Evolutionary conservation across 176 grass and related monocot species (phyloP).

Genomic region (Rhynchospora breviuscula): DNA sequence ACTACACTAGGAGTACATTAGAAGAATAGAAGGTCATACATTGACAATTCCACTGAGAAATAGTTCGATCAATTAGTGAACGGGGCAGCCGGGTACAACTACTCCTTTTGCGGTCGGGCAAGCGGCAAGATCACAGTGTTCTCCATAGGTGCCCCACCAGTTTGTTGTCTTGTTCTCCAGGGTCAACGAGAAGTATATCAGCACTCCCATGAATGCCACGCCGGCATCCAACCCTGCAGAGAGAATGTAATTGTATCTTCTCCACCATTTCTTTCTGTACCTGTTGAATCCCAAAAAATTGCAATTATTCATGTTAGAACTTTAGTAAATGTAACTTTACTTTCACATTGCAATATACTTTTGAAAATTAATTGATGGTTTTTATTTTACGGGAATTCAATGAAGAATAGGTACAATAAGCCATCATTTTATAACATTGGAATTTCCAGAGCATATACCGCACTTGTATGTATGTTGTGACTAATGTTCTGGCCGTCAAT

Average conservation of each 20-base stretch:
- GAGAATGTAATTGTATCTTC: slow-evolving; percentile 93
- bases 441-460: no score
- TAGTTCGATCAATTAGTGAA: slow-evolving; percentile 24
- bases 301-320: background rate
- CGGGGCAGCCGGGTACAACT: slow-evolving; percentile 48
- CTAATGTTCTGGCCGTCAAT: background rate
- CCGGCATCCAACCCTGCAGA: slow-evolving; percentile 77
- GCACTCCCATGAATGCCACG: slow-evolving; percentile 78
- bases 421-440: no score
- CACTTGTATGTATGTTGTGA: no score
- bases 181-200: slow-evolving; percentile 60
- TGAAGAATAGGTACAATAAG: no score
- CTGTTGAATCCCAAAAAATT: background rate
- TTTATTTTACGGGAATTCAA: no score
- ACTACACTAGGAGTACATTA: no score
- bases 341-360: background rate
- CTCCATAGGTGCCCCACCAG: slow-evolving; percentile 60
- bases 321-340: background rate
- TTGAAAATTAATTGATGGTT: no score
- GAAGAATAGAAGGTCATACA: no score
- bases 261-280: slow-evolving; percentile 73
- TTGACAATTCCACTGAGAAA: no score
- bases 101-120: slow-evolving; percentile 71
- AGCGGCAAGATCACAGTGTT: slow-evolving; percentile 60
- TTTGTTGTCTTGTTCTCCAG: slow-evolving; percentile 31